Evolutionary conservation across 108 stramenopile species (phyloP), one percentile per base, ranked within the genome.

Genomic region (Cyclotella atomus): DNA sequence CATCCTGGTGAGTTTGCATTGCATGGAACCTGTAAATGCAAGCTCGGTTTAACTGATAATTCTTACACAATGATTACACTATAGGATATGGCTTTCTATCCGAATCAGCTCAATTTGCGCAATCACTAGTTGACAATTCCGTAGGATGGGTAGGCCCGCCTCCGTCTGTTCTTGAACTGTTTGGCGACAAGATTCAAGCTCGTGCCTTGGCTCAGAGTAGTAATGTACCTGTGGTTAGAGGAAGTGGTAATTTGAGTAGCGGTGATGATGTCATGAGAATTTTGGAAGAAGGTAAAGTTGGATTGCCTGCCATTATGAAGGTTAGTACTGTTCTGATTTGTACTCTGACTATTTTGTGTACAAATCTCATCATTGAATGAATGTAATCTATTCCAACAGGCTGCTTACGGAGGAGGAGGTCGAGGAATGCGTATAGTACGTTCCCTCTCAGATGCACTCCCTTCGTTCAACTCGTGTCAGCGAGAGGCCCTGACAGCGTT

Each of bases 351-450:
- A 7, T 10, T 30, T 30, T 0, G 20, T 32, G 29, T 32, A 10
- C 0, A 30, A 32, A 8, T 7, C 20, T 57, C 29, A 32, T 57
- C 10, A 14, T 23, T 61, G 20, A 16, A 95, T 2, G 1, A 8
- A 32, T 57, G 12, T 2, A 89, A 41, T 95, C 61, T 79, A 91
- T 77, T 93, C 82, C 73, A 20, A 35, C 24, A 98, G 90, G 98
- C 98, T 9, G 89, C 87, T 2, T 86, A 85, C 61, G 98, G 98
- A 25, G 98, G 98, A 49, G 98, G 98, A 29, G 98, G 98, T 16
- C 96, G 97, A 73, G 68, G 98, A 23, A 99, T 99, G 98, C 85
- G 98, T 45, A 83, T 94, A 8, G 95, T 97, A 6, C 87, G 88
- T 52, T 80, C 88, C 45, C 65, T 81, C 24, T 55, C 77, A 21